Percentiles rank a stretch among this genome's conserved stretches.
Evolutionary conservation across 2,329 filamentous ascomycete genomes (phyloP).

Genomic region (Ascochyta koolunga): DNA sequence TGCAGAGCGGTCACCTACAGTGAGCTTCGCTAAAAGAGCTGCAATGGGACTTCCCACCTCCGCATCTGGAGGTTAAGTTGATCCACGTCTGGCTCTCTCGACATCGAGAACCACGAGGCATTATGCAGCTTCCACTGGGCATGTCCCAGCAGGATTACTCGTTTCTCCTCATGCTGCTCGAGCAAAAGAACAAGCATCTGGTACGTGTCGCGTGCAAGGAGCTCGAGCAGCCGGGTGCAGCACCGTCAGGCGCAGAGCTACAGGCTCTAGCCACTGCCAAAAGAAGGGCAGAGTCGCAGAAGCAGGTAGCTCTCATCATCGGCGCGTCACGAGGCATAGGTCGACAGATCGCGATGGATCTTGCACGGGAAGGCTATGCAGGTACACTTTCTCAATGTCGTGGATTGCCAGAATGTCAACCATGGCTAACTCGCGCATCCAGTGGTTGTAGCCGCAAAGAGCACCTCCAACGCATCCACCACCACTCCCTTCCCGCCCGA

Average conservation of each 20-base stretch:
- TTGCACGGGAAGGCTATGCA: constrained; percentile 72
- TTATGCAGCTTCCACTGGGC: background rate
- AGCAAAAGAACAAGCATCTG: background rate
- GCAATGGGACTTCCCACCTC: background rate
- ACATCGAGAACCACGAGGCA: background rate
- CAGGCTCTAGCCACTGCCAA: constrained; percentile 8
- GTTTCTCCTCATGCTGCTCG: background rate
- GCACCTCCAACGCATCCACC: constrained; percentile 66
- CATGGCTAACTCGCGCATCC: background rate
- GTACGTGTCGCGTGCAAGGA: background rate
- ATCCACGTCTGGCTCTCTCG: background rate
- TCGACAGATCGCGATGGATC: constrained; percentile 77
- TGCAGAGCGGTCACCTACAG: background rate
- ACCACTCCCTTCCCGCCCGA: constrained; percentile 71
- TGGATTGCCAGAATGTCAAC: background rate
- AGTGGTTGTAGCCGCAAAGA: constrained; percentile 79
- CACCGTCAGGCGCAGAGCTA: background rate
- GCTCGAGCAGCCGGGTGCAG: background rate
- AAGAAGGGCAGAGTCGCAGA: constrained; percentile 1
- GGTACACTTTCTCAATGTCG: constrained; percentile 55
- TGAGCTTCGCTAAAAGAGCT: background rate
- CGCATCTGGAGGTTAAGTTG: background rate
- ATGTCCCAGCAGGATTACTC: constrained; percentile 2
- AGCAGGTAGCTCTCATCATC: constrained; percentile 71
- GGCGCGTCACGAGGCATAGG: constrained; percentile 83